A percentile compares a stretch with the other conserved stretches of the same genome.
Conservation (phyloP, 139 green algal species). For the Deuterostichococcus epilithicus region DNA sequence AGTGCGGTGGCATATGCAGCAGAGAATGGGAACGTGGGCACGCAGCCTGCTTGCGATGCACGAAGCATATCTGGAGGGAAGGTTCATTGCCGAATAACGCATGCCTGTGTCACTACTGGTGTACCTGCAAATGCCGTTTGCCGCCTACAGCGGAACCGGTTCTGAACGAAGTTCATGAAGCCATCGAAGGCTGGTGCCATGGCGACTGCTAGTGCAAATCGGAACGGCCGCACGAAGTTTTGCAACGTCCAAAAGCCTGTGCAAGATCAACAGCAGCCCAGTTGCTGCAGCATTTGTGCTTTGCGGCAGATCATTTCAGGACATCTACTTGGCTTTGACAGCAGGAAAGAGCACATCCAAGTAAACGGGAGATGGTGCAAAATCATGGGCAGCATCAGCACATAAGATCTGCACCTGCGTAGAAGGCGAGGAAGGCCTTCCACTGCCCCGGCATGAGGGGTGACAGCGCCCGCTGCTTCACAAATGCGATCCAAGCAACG, state of each 20-base stretch:
- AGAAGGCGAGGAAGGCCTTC: constrained; percentile 52
- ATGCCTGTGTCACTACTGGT: too few relatives aligned
- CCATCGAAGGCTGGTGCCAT: constrained; percentile 55
- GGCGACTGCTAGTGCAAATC: constrained; percentile 45
- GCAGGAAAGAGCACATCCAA: neutral
- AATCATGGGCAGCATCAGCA: neutral
- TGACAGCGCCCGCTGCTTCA: constrained; percentile 34
- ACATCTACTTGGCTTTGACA: constrained; percentile 10
- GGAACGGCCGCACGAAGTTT: constrained; percentile 54
- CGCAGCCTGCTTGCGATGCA: too few relatives aligned
- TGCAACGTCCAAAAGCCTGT: constrained; percentile 23
- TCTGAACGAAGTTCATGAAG: constrained; percentile 33
- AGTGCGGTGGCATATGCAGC: too few relatives aligned
- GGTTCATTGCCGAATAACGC: too few relatives aligned
- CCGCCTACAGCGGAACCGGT: constrained; percentile 17
- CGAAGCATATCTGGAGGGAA: too few relatives aligned
- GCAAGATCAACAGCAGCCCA: neutral
- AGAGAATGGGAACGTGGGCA: too few relatives aligned
- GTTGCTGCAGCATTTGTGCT: neutral
- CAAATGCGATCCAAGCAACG: constrained; percentile 46
- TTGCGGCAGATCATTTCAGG: neutral
- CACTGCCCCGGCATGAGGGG: constrained; percentile 43
- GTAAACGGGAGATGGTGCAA: too few relatives aligned
- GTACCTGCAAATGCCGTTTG: constrained; percentile 28
- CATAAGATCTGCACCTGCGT: constrained; percentile 25